phyloP scores from a whole-genome alignment of 83 land plant genomes.

The Thuja plicata region DNA sequence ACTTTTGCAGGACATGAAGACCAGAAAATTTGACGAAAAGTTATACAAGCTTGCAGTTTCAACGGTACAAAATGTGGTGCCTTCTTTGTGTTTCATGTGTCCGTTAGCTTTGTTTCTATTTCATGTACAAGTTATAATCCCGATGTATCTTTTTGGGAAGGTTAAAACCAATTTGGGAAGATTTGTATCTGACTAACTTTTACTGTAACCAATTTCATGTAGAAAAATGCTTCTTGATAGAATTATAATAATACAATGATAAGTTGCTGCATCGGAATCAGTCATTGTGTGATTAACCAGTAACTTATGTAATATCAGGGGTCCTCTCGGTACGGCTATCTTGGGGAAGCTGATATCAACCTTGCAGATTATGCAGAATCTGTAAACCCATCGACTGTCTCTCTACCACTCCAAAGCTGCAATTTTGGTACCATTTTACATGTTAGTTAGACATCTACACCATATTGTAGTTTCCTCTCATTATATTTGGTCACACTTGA shows the following conservation, averaged over 20 bases:
- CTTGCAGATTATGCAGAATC: constrained; percentile 78
- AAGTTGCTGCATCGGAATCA: not conserved
- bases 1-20: constrained; percentile 64
- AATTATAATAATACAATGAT: not conserved
- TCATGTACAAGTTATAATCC: not conserved
- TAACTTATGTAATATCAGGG: constrained; percentile 49
- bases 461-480: not conserved
- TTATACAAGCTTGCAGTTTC: constrained; percentile 79
- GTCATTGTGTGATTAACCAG: constrained; percentile 13
- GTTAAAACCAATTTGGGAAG: not conserved
- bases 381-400: constrained; percentile 55
- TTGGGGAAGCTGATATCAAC: constrained; percentile 84
- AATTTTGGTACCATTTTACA: constrained; percentile 72
- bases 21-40: constrained; percentile 77
- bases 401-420: constrained; percentile 74
- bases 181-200: not conserved
- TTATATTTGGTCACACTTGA: not conserved
- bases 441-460: constrained; percentile 41
- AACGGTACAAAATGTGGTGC: constrained; percentile 45
- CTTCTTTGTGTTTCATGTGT: not conserved
- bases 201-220: not conserved
- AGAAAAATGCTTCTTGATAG: not conserved
- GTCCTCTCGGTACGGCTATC: constrained; percentile 69
- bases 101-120: not conserved
- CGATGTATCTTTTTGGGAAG: not conserved